Percentiles rank a stretch among this genome's conserved stretches.
Evolutionary conservation across 129 eudicot species (phyloP).

Genomic region (Dittrichia graveolens): DNA sequence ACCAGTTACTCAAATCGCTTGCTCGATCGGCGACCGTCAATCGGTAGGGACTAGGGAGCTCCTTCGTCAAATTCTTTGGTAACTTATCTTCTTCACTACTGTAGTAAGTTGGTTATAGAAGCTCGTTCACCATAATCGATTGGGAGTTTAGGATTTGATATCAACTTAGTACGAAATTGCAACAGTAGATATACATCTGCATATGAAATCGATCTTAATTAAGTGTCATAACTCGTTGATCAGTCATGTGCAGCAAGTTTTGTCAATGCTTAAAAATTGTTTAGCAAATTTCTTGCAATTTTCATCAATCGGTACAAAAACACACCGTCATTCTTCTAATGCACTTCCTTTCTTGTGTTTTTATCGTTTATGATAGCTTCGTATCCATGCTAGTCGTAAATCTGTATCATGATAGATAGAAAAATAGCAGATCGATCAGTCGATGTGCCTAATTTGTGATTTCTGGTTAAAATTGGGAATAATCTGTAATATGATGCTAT

Average conservation of each 20-base stretch:
- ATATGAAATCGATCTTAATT: background rate
- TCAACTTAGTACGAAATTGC: constrained; percentile 1
- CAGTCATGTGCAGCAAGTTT: background rate
- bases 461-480: too few relatives aligned
- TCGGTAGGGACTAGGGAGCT: constrained; percentile 1
- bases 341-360: background rate
- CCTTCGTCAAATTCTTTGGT: background rate
- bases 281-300: background rate
- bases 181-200: background rate
- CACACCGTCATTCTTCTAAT: background rate
- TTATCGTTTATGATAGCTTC: background rate
- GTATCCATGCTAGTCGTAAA: background rate
- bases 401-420: too few relatives aligned
- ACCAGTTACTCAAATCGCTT: constrained; percentile 10
- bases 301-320: background rate
- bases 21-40: constrained; percentile 6
- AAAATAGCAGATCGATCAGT: too few relatives aligned
- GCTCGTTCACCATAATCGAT: background rate
- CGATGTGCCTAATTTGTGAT: too few relatives aligned
- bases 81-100: background rate
- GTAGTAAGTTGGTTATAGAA: background rate
- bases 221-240: too few relatives aligned
- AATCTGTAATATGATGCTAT: too few relatives aligned
- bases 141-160: background rate
- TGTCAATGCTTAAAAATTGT: background rate